Conservation (phyloP, 768 basidiomycete genomes). For the Suillus discolor region DNA sequence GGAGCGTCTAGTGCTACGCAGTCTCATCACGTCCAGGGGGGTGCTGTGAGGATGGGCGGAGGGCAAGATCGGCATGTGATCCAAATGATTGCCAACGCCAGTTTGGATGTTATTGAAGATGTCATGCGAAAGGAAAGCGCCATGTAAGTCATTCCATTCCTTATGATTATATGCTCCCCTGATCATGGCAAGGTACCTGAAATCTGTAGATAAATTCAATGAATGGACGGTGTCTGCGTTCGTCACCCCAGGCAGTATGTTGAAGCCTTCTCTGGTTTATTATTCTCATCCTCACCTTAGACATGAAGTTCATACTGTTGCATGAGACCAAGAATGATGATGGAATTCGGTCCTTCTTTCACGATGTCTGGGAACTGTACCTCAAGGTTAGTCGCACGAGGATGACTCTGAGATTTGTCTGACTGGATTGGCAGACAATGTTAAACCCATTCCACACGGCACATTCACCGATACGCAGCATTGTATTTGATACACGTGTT, state of each 20-base stretch:
- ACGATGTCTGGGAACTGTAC: slow-evolving; percentile 96
- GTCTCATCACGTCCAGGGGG: slow-evolving; percentile 59
- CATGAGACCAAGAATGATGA: slow-evolving; percentile 98
- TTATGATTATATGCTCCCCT: slow-evolving; percentile 16
- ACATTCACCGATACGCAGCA: slow-evolving; percentile 79
- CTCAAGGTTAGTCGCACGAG: slow-evolving; percentile 69
- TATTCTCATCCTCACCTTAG: slow-evolving; percentile 44
- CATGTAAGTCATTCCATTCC: slow-evolving; percentile 55
- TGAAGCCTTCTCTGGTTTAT: slow-evolving; percentile 8
- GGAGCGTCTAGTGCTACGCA: slow-evolving; percentile 81
- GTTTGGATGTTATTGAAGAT: slow-evolving; percentile 94
- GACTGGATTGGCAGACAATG: slow-evolving; percentile 56
- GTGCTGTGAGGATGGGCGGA: slow-evolving; percentile 68
- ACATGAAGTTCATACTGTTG: slow-evolving; percentile 92
- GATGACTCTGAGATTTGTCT: neutral
- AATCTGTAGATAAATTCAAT: slow-evolving; percentile 95
- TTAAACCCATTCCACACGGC: slow-evolving; percentile 97
- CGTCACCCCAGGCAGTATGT: slow-evolving; percentile 86
- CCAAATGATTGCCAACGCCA: slow-evolving; percentile 98
- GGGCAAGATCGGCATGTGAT: slow-evolving; percentile 92
- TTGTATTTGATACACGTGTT: slow-evolving; percentile 81
- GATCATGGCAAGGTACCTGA: slow-evolving; percentile 74
- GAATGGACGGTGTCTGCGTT: slow-evolving; percentile 99
- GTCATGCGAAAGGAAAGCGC: slow-evolving; percentile 78
- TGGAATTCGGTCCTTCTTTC: slow-evolving; percentile 90